phyloP scores from a whole-genome alignment of 306 rosid species.

The Malus domestica region DNA sequence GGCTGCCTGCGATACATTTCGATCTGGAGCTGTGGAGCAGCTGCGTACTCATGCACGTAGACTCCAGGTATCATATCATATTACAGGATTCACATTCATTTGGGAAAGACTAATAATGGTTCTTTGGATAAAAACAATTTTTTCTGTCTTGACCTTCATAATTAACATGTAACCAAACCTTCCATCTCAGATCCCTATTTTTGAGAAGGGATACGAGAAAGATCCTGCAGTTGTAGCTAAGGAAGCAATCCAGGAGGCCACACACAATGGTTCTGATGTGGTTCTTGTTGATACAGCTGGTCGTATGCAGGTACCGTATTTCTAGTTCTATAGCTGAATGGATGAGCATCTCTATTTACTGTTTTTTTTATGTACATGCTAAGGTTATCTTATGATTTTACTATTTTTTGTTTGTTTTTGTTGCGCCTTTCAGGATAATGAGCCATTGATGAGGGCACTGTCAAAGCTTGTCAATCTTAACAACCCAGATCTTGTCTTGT shows the following conservation, averaged over 20 bases:
- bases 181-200: slow-evolving; percentile 73
- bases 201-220: slow-evolving; percentile 96
- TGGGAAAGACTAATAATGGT: not conserved
- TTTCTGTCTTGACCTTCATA: not conserved
- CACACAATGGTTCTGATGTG: slow-evolving; percentile 86
- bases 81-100: not conserved
- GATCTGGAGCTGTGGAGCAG: slow-evolving; percentile 99
- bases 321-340: not conserved
- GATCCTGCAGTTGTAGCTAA: slow-evolving; percentile 98
- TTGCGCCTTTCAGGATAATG: slow-evolving; percentile 67
- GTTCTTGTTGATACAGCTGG: slow-evolving; percentile 99
- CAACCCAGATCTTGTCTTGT: slow-evolving; percentile 89
- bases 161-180: slow-evolving; percentile 6
- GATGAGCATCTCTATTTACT: not conserved
- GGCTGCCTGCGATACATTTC: slow-evolving; percentile 99
- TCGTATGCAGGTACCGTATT: slow-evolving; percentile 76
- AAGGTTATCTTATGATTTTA: not conserved
- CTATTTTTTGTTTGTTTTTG: not conserved
- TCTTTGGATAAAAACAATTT: not conserved
- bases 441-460: slow-evolving; percentile 96
- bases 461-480: slow-evolving; percentile 85
- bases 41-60: slow-evolving; percentile 98
- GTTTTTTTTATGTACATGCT: not conserved
- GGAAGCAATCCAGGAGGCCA: slow-evolving; percentile 97
- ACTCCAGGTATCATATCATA: slow-evolving; percentile 68